A percentile compares a stretch with the other conserved stretches of the same genome.
These are phyloP conservation scores for Tylopilus orsonianus DNA, from an alignment of 1,284 basidiomycete species.

Conservation along the genomic window DNA sequence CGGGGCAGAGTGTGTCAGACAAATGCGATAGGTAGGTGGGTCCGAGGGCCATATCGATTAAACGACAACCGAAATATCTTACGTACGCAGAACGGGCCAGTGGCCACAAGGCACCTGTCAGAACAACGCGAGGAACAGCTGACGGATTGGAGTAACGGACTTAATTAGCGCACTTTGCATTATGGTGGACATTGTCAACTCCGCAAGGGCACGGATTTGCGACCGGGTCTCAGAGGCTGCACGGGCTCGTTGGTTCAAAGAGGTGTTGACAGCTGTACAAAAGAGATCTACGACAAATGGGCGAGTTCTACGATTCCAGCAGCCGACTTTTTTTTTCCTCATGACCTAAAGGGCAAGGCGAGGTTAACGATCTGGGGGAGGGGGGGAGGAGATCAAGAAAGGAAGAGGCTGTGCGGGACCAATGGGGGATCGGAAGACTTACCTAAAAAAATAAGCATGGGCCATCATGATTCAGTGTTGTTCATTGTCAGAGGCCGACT, in stretches of 20 bases:
- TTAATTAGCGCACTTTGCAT: slow-evolving; percentile 37
- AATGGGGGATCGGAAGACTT: slow-evolving; percentile 19
- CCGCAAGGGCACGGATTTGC: slow-evolving; percentile 29
- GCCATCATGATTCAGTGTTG: slow-evolving; percentile 23
- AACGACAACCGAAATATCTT: slow-evolving; percentile 38
- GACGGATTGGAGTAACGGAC: slow-evolving; percentile 30
- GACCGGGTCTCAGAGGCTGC: slow-evolving; percentile 31
- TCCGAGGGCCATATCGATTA: slow-evolving; percentile 41
- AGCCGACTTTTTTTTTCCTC: slow-evolving; percentile 23
- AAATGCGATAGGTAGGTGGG: slow-evolving; percentile 37
- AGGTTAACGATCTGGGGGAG: slow-evolving; percentile 20
- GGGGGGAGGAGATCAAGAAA: background rate
- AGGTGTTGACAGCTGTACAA: slow-evolving; percentile 27
- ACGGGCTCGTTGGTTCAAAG: slow-evolving; percentile 13
- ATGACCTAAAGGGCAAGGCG: slow-evolving; percentile 8
- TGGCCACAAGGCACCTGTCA: slow-evolving; percentile 37
- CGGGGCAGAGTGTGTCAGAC: slow-evolving; percentile 30
- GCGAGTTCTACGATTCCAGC: slow-evolving; percentile 27
- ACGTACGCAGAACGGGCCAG: slow-evolving; percentile 31
- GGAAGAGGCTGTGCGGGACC: slow-evolving; percentile 6
- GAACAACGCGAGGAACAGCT: slow-evolving; percentile 31
- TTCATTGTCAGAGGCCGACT: slow-evolving; percentile 28
- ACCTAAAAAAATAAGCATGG: slow-evolving; percentile 28
- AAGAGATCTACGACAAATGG: slow-evolving; percentile 27
- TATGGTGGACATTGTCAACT: slow-evolving; percentile 33